Evolutionary conservation across 257 asterid species (phyloP).

Genomic region (Lycium barbarum): DNA sequence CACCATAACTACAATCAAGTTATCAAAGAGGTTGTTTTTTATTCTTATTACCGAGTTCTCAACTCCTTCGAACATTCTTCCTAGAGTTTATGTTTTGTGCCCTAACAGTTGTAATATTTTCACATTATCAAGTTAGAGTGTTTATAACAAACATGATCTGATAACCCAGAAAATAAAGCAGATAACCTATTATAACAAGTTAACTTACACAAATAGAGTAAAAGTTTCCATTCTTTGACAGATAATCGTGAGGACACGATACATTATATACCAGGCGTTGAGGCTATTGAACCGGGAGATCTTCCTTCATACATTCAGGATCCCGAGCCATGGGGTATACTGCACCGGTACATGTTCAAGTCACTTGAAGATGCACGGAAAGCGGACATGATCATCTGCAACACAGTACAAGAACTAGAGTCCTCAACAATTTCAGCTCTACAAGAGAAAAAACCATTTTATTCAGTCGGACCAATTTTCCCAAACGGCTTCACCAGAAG

Average conservation of each 20-base stretch:
- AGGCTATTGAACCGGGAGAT: conserved; percentile 29
- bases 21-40: too few species aligned
- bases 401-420: conserved; percentile 42
- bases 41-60: background rate
- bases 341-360: conserved; percentile 32
- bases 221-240: background rate
- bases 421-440: conserved; percentile 32
- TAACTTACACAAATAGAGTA: background rate
- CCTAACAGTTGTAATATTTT: background rate
- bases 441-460: conserved; percentile 25
- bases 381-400: conserved; percentile 36
- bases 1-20: background rate
- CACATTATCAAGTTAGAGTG: background rate
- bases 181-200: background rate
- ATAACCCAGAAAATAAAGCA: background rate
- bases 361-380: conserved; percentile 39
- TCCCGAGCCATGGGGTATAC: conserved; percentile 9
- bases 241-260: conserved; percentile 36
- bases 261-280: conserved; percentile 39
- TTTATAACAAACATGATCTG: background rate
- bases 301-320: conserved; percentile 35
- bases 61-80: background rate
- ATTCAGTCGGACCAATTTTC: conserved; percentile 39
- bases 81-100: background rate
- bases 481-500: conserved; percentile 6